Evolutionary conservation across 2,329 filamentous ascomycete genomes (phyloP).

Genomic region (Cladosporium sphaerospermum): DNA sequence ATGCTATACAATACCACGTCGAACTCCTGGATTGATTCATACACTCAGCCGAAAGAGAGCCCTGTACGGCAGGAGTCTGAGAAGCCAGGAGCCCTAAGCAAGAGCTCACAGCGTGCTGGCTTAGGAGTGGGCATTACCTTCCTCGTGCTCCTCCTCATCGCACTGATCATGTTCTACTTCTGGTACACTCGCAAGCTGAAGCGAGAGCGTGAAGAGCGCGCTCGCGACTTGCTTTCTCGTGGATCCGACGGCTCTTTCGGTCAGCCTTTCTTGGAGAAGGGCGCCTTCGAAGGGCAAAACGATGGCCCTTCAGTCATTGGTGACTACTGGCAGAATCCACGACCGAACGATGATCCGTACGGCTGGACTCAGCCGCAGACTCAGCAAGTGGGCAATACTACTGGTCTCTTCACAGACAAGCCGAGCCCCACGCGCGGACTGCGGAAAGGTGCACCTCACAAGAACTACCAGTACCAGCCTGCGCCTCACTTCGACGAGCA

Average conservation of each 20-base stretch:
- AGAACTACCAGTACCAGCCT: constrained; percentile 32
- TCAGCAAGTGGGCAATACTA: constrained; percentile 30
- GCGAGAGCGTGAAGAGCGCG: constrained; percentile 39
- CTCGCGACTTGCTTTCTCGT: constrained; percentile 46
- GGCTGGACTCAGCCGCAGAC: constrained; percentile 16
- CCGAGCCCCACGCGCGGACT: constrained; percentile 45
- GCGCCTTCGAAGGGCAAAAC: constrained; percentile 30
- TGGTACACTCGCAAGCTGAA: constrained; percentile 41
- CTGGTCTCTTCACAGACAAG: constrained; percentile 42
- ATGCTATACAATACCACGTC: constrained; percentile 59
- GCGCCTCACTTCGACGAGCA: constrained; percentile 43
- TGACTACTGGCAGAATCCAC: constrained; percentile 10
- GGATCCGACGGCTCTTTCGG: constrained; percentile 35
- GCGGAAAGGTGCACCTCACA: constrained; percentile 35
- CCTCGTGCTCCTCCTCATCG: constrained; percentile 37
- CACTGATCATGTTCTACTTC: constrained; percentile 39
- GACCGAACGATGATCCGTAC: constrained; percentile 11
- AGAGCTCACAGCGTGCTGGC: constrained; percentile 40
- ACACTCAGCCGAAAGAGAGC: constrained; percentile 37
- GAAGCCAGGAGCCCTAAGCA: constrained; percentile 33
- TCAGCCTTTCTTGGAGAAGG: constrained; percentile 38
- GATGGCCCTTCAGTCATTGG: constrained; percentile 37
- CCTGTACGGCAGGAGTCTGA: constrained; percentile 18
- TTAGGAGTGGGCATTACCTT: constrained; percentile 41
- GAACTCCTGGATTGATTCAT: constrained; percentile 51